A percentile compares a stretch with the other conserved stretches of the same genome.
Evolutionary conservation across 164 flowering plant species (phyloP).

Genomic region (Akebia trifoliata): DNA sequence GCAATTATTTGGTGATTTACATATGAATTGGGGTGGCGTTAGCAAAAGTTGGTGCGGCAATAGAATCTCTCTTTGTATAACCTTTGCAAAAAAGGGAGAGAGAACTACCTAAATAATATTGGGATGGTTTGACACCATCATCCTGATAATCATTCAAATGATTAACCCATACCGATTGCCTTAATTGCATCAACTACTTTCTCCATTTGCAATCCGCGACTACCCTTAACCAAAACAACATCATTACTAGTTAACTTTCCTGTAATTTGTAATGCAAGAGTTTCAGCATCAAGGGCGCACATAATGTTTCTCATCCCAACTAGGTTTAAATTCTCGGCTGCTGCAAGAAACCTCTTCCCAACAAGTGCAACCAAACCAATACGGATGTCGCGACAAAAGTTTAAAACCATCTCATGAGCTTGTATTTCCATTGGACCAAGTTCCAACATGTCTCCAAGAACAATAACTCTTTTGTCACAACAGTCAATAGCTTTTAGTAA

Average conservation of each 20-base stretch:
- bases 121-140: no score
- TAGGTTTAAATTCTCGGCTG: constrained; percentile 23
- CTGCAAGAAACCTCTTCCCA: constrained; percentile 24
- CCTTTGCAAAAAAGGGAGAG: no score
- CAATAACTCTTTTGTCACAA: constrained; percentile 26
- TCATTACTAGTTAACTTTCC: constrained; percentile 16
- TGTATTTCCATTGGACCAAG: constrained; percentile 23
- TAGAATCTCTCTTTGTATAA: no score
- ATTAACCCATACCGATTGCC: neutral
- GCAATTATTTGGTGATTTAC: no score
- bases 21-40: no score
- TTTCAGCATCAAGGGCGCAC: constrained; percentile 13
- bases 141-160: no score
- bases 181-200: constrained; percentile 24
- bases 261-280: constrained; percentile 17
- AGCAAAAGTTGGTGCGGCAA: no score
- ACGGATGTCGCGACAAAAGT: constrained; percentile 14
- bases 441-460: constrained; percentile 38
- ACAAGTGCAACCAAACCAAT: constrained; percentile 27
- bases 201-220: constrained; percentile 30
- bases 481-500: constrained; percentile 25
- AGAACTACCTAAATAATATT: no score
- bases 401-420: constrained; percentile 25
- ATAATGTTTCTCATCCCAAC: constrained; percentile 13
- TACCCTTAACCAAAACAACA: constrained; percentile 36